Conservation (phyloP, 2,329 filamentous ascomycete species). For the Cytospora schulzeri region DNA sequence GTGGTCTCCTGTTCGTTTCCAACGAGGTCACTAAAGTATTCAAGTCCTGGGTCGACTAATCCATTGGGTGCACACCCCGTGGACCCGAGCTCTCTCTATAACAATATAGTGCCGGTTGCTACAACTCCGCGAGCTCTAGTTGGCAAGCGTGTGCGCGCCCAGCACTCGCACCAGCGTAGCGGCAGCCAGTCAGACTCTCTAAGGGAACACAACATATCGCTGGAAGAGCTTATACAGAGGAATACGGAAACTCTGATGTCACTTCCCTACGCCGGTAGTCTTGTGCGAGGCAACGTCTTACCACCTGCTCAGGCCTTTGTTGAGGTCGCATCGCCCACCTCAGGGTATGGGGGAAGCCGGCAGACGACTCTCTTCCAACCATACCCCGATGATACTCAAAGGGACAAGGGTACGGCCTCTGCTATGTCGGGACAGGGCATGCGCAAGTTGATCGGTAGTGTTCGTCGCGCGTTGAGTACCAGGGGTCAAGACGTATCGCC, state of each 20-base stretch:
- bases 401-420: constrained; percentile 51
- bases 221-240: constrained; percentile 51
- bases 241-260: constrained; percentile 62
- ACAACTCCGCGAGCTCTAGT: constrained; percentile 59
- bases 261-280: constrained; percentile 73
- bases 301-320: constrained; percentile 83
- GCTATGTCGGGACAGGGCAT: constrained; percentile 74
- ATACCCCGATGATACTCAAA: constrained; percentile 38
- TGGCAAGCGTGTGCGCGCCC: constrained; percentile 61
- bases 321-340: constrained; percentile 60
- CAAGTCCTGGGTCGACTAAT: constrained; percentile 44
- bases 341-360: constrained; percentile 47
- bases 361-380: constrained; percentile 57
- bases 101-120: constrained; percentile 53
- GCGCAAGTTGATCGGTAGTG: constrained; percentile 82
- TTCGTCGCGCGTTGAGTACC: constrained; percentile 78
- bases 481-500: constrained; percentile 48
- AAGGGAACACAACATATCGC: constrained; percentile 62
- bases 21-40: constrained; percentile 48
- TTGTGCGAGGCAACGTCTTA: constrained; percentile 84
- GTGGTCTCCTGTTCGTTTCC: constrained; percentile 67
- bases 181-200: constrained; percentile 86
- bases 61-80: constrained; percentile 58
- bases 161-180: constrained; percentile 72
- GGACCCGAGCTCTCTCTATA: constrained; percentile 52